Evolutionary conservation across 345 rosid genomes (phyloP), one percentile per base, ranked within the genome.

Genomic region (Linum trigynum): DNA sequence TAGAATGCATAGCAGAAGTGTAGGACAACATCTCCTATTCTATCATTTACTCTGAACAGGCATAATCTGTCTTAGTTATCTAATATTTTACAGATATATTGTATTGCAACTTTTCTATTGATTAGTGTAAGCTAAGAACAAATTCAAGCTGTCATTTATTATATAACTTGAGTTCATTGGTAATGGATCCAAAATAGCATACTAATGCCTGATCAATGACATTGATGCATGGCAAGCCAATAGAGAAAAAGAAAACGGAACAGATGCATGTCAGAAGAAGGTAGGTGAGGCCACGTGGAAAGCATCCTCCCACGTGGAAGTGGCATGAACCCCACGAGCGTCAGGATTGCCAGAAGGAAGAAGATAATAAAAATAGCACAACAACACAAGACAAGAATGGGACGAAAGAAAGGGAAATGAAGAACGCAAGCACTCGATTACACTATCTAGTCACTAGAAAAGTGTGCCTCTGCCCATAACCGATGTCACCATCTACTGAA

Each of bases 401-500:
- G 59, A 37, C 35, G 58, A 67, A 48, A 48, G 14, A 48, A 10
- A 5, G 53, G 53, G 12, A 59, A 61, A 15, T 6, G 41, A 56
- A 61, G 32, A 5, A 51, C 43, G 57, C 65, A 53, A 16, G n/a
- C 35, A 61, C 62, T 11, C 35, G 57, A 65, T 59, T 65, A 66
- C 32, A 23, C 40, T 43, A 71, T 63, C 66, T 67, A 55, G 73
- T 68, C 65, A 62, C 69, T 80, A 37, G 70, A 72, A 74, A 70
- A 62, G 14, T 59, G 76, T 71, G 75, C 73, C 67, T 63, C 32
- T 61, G 72, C 72, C 85, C 80, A 72, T 77, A 64, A 72, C 45
- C 39, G 36, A 15, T 57, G 71, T 35, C 82, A 64, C 53, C 15
- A 48, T 48, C 61, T 17, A 61, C 64, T 10, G 32, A 23, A 74